Conservation (phyloP, 306 rosid species). For the Vigna radiata region DNA sequence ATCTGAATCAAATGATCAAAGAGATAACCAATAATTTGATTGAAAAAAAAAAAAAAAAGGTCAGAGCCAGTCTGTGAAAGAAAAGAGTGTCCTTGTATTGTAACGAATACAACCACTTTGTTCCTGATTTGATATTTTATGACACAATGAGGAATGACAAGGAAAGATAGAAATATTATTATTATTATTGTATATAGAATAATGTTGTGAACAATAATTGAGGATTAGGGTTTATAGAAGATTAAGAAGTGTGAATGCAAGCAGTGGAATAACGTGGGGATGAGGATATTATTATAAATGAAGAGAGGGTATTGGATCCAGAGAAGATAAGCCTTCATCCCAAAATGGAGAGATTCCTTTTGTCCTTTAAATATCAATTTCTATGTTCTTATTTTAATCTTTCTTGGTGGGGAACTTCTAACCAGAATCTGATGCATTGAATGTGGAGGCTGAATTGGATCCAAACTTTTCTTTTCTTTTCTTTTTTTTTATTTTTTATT, state of each 20-base stretch:
- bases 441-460: constrained; percentile 58
- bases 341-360: constrained; percentile 54
- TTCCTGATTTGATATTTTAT: constrained; percentile 39
- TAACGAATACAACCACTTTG: constrained; percentile 47
- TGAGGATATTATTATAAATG: constrained; percentile 60
- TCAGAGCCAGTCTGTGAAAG: constrained; percentile 42
- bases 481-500: neutral
- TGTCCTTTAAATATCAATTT: constrained; percentile 41
- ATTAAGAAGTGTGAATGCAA: constrained; percentile 35
- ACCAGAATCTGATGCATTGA: constrained; percentile 76
- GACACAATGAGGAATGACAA: constrained; percentile 40
- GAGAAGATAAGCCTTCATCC: constrained; percentile 63
- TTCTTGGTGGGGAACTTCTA: constrained; percentile 58
- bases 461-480: constrained; percentile 33
- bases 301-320: constrained; percentile 65
- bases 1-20: constrained; percentile 37
- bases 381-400: constrained; percentile 36
- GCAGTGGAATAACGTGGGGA: constrained; percentile 49
- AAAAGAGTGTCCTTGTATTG: constrained; percentile 46
- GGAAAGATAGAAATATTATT: constrained; percentile 4
- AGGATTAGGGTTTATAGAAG: constrained; percentile 11
- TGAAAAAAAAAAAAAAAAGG: neutral
- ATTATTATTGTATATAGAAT: constrained; percentile 12
- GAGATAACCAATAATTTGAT: constrained; percentile 10
- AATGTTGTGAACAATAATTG: constrained; percentile 57